Evolutionary conservation across 495 filamentous ascomycete species (phyloP).

Genomic region (Antarctomyces pellizariae): DNA sequence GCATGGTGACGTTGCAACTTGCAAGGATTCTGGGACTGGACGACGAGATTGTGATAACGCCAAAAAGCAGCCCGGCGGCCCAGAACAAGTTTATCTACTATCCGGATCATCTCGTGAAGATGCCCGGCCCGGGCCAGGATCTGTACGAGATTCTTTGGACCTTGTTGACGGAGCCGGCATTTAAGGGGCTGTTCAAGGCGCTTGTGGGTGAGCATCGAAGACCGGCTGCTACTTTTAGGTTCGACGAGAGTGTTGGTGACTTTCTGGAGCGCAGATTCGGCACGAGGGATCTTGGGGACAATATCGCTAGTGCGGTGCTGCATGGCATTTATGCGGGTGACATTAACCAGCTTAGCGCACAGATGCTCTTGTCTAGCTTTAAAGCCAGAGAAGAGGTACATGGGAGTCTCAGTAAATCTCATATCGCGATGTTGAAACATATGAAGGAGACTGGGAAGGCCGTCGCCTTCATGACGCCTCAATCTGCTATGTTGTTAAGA

Average conservation of each 20-base stretch:
- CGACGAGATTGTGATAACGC: constrained; percentile 34
- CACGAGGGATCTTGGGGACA: constrained; percentile 33
- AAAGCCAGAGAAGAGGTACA: constrained; percentile 26
- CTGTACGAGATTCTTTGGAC: constrained; percentile 10
- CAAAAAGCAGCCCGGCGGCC: constrained; percentile 23
- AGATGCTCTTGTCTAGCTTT: constrained; percentile 28
- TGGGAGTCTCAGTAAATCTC: constrained; percentile 9
- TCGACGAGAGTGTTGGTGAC: constrained; percentile 50
- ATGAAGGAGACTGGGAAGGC: no score
- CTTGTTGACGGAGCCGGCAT: constrained; percentile 38
- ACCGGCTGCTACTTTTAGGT: constrained; percentile 6
- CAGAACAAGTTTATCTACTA: constrained; percentile 75
- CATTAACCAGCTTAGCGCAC: constrained; percentile 52
- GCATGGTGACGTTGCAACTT: constrained; percentile 28
- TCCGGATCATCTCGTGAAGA: constrained; percentile 58
- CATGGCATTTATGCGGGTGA: constrained; percentile 95
- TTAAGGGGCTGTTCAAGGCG: constrained; percentile 26
- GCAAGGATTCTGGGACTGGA: constrained; percentile 32
- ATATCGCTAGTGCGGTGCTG: constrained; percentile 50
- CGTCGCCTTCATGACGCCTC: no score
- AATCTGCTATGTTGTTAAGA: no score
- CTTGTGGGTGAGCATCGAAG: constrained; percentile 10
- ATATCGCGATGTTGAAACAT: no score
- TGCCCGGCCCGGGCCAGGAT: constrained; percentile 26
- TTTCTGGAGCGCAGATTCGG: constrained; percentile 38